Conservation (phyloP, 2,329 filamentous ascomycete genomes). For the Calonectria leucothoes region DNA sequence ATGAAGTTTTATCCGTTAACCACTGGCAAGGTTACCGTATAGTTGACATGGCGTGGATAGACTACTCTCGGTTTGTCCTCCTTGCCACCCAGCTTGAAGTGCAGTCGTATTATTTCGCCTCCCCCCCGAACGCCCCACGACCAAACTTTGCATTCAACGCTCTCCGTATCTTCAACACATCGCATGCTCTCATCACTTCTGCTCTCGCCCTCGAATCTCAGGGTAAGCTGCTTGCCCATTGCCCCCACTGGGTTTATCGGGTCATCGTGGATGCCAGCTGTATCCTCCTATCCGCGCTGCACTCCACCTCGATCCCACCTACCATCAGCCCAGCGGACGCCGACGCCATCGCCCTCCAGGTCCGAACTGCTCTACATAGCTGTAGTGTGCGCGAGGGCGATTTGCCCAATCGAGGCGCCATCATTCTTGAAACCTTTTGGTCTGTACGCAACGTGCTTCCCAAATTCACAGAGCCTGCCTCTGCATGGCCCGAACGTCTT, state of each 20-base stretch:
- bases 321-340: slow-evolving; percentile 47
- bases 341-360: slow-evolving; percentile 44
- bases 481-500: slow-evolving; percentile 58
- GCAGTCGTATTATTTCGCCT: slow-evolving; percentile 64
- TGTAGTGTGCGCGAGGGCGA: slow-evolving; percentile 63
- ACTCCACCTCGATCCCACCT: slow-evolving; percentile 54
- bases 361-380: slow-evolving; percentile 50
- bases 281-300: slow-evolving; percentile 58
- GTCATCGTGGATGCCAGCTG: slow-evolving; percentile 58
- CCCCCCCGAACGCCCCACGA: slow-evolving; percentile 52
- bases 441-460: slow-evolving; percentile 52
- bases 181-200: slow-evolving; percentile 57
- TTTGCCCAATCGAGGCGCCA: slow-evolving; percentile 56
- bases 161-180: slow-evolving; percentile 60
- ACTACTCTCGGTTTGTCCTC: slow-evolving; percentile 61
- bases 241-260: slow-evolving; percentile 62
- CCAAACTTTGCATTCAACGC: slow-evolving; percentile 56
- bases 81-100: slow-evolving; percentile 64
- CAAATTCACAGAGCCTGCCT: slow-evolving; percentile 52
- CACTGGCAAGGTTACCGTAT: neutral
- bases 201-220: slow-evolving; percentile 56
- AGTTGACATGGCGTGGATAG: slow-evolving; percentile 39
- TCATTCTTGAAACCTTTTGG: slow-evolving; percentile 64
- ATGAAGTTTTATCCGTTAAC: slow-evolving; percentile 2
- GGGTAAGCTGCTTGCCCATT: slow-evolving; percentile 55